Conservation (phyloP, 2,329 filamentous ascomycete species). For the Fusarium euwallaceae region DNA sequence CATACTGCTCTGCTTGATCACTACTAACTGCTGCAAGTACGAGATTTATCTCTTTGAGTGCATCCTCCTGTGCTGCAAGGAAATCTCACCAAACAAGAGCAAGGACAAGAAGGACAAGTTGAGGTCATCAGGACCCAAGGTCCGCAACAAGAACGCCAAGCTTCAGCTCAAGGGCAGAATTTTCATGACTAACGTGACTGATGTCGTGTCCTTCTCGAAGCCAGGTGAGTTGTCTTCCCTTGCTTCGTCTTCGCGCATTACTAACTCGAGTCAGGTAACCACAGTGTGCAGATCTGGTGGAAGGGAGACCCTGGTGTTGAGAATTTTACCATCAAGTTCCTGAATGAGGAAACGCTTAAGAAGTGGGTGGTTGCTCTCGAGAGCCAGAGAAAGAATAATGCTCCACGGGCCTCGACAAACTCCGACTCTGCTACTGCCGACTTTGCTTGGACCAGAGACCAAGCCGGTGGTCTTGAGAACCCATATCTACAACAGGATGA, state of each 20-base stretch:
- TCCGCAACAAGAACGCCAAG: conserved; percentile 77
- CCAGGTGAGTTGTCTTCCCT: conserved; percentile 72
- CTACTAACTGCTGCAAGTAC: conserved; percentile 71
- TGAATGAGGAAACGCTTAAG: conserved; percentile 91
- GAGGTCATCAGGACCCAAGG: conserved; percentile 68
- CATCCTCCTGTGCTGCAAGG: conserved; percentile 97
- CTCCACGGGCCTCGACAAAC: conserved; percentile 61
- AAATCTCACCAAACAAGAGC: conserved; percentile 85
- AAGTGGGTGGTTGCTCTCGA: conserved; percentile 90
- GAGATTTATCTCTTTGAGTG: conserved; percentile 97
- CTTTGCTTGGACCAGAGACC: conserved; percentile 83
- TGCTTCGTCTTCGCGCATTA: conserved; percentile 11
- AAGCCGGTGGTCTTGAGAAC: conserved; percentile 78
- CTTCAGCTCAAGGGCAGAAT: conserved; percentile 96
- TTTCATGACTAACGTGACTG: conserved; percentile 99
- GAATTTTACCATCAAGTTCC: conserved; percentile 95
- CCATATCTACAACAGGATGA: conserved; percentile 77
- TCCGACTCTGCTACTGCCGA: conserved; percentile 72
- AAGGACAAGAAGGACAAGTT: conserved; percentile 82
- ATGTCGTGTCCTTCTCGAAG: conserved; percentile 88
- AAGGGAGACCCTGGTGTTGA: conserved; percentile 96
- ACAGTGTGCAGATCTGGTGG: conserved; percentile 98
- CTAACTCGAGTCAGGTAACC: conserved; percentile 74
- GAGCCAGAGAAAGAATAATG: conserved; percentile 75
- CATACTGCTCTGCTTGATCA: conserved; percentile 44